A percentile compares a stretch with the other conserved stretches of the same genome.
Evolutionary conservation across 2,329 filamentous ascomycete genomes (phyloP).

Genomic region (Didymellaceae sp.): DNA sequence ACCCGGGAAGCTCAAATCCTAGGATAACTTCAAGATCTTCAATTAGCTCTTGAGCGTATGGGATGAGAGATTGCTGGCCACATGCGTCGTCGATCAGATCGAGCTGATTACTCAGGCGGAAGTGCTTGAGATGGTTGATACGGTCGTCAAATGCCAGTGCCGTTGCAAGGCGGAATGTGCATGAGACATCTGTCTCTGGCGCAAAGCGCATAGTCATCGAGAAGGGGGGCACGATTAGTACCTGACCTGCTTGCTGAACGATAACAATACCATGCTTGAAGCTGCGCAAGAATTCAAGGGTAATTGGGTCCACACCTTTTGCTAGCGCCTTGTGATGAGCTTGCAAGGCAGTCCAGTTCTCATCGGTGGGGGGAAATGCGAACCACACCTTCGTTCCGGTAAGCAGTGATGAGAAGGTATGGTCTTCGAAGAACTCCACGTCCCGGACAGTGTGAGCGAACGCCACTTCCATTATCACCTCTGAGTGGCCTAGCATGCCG

Average conservation of each 20-base stretch:
- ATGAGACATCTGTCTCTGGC: conserved; percentile 13
- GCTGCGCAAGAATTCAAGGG: not conserved
- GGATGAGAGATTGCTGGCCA: conserved; percentile 1
- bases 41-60: conserved; percentile 9
- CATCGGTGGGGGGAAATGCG: conserved; percentile 8
- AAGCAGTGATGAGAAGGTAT: conserved; percentile 16
- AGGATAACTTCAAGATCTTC: conserved; percentile 7
- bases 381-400: conserved; percentile 20
- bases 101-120: conserved; percentile 2
- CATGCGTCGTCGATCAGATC: not conserved
- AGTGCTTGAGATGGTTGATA: conserved; percentile 5
- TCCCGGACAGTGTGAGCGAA: conserved; percentile 16
- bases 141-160: conserved; percentile 10
- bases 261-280: conserved; percentile 21
- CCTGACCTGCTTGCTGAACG: conserved; percentile 18
- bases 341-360: conserved; percentile 6
- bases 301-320: not conserved
- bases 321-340: not conserved
- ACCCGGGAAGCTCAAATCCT: conserved; percentile 1
- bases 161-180: conserved; percentile 11
- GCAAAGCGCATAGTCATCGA: conserved; percentile 13
- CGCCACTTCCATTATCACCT: conserved; percentile 9
- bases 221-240: conserved; percentile 18
- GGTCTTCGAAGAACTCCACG: conserved; percentile 13
- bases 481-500: conserved; percentile 13